phyloP scores from a whole-genome alignment of 495 filamentous ascomycete species.

The Lepraria neglecta region DNA sequence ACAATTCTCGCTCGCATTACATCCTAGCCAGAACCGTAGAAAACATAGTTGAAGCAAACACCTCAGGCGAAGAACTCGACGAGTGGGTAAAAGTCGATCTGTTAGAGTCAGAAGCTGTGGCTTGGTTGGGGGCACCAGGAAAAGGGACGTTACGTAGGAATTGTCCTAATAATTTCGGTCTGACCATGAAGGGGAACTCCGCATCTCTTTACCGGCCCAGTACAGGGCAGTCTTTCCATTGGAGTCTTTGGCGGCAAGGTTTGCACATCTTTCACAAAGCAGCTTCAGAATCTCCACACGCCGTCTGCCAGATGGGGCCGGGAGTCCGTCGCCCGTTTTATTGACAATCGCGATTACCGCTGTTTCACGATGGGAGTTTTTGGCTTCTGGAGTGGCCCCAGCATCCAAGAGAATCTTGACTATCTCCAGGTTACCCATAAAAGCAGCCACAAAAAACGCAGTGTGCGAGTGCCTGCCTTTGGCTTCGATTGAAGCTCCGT shows the following conservation, averaged over 20 bases:
- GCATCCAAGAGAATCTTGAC: background rate
- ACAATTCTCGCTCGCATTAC: too few species aligned
- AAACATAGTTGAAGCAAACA: too few species aligned
- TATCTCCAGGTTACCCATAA: background rate
- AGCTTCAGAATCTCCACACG: background rate
- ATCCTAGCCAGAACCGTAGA: too few species aligned
- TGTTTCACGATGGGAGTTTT: background rate
- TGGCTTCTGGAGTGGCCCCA: background rate
- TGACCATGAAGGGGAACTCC: too few species aligned
- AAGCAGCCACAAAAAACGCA: background rate
- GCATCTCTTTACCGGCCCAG: background rate
- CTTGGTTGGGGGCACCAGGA: too few species aligned
- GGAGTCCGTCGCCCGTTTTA: background rate
- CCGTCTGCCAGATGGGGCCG: background rate
- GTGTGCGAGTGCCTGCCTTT: background rate
- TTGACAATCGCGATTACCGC: background rate
- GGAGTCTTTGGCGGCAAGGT: background rate
- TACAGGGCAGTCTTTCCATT: background rate
- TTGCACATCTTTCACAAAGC: background rate
- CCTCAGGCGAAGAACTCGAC: too few species aligned
- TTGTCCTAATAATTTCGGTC: too few species aligned
- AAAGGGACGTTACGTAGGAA: too few species aligned
- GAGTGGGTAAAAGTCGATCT: too few species aligned
- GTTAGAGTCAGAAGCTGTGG: too few species aligned
- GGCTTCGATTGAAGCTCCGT: background rate